phyloP scores from a whole-genome alignment of 2,329 filamentous ascomycete species.

The Dactylellina drechsleri region DNA sequence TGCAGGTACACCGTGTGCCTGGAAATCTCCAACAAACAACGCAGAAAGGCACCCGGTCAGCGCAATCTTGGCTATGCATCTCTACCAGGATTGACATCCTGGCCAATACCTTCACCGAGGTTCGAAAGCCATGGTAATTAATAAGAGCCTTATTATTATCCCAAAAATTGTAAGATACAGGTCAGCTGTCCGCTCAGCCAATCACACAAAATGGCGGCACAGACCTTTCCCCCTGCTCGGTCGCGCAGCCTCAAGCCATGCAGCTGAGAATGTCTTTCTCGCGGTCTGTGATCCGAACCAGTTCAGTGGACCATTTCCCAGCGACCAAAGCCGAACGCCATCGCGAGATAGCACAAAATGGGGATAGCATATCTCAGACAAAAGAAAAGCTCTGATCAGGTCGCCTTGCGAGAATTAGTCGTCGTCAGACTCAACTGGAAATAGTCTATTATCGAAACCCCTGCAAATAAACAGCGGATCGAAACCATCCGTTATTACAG shows the following conservation, averaged over 20 bases:
- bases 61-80: conserved; percentile 42
- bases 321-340: conserved; percentile 34
- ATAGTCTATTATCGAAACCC: not conserved
- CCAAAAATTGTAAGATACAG: conserved; percentile 28
- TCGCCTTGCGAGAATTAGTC: conserved; percentile 45
- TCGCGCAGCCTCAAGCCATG: conserved; percentile 22
- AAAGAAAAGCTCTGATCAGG: not conserved
- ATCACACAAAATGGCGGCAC: conserved; percentile 17
- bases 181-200: conserved; percentile 35
- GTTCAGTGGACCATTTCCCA: conserved; percentile 32
- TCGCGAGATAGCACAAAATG: conserved; percentile 6
- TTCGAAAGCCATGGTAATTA: conserved; percentile 23
- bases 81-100: conserved; percentile 36
- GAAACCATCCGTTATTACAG: conserved; percentile 44
- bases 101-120: conserved; percentile 31
- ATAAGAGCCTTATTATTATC: conserved; percentile 13
- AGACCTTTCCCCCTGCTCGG: conserved; percentile 3
- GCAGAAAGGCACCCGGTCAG: conserved; percentile 25
- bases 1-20: conserved; percentile 10
- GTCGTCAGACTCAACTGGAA: conserved; percentile 31
- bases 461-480: conserved; percentile 28
- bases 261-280: conserved; percentile 7
- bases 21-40: conserved; percentile 45
- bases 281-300: conserved; percentile 29
- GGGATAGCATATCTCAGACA: conserved; percentile 9